Base-by-base conservation (phyloP, 495 filamentous ascomycete species). In the Extremus antarcticus region DNA sequence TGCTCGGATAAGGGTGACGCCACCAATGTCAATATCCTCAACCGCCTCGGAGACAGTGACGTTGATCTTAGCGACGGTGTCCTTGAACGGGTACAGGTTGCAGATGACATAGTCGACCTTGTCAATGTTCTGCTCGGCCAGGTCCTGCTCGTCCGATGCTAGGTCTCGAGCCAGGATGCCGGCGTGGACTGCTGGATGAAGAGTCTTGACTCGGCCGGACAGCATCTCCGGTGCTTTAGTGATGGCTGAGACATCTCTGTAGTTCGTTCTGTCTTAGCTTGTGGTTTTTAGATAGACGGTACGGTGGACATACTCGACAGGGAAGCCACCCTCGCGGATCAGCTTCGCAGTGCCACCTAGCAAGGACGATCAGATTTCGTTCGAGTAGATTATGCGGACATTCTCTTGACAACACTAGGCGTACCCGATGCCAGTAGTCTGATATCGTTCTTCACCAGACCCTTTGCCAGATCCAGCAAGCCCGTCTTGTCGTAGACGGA, bases 401-500 rank as follows among this genome's bases (percentile, higher is more conserved):
- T n/a, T n/a, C n/a, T n/a, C n/a, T n/a, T n/a, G n/a, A n/a, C n/a
- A n/a, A n/a, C n/a, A n/a, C n/a, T n/a, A n/a, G 13, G 13, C 29
- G 29, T 13, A 35, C 92, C 92, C 35, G 90, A 95, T 43, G 90
- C 92, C 41, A 98, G 76, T 63, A 98, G 81, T 57, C 91, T 84
- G 62, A 96, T 86, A 78, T 94, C 85, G 59, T 92, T 76, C 75
- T 94, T 81, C 61, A 86, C 81, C 38, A 98, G 79, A 60, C 92
- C 92, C 70, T 96, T 97, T 58, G 92, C 92, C 51, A 98, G 78
- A 72, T 98, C 92, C 43, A 98, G 74, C 54, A 98, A 79, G 50
- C 92, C 92, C 52, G 90, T 95, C 84, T 98, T 98, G 76, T 98
- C 87, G 67, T 90, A 97, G 76, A 97, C 94, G 61, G 90, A 95